Percentiles rank a stretch among this genome's conserved stretches.
Evolutionary conservation across 768 basidiomycete species (phyloP).

Genomic region (Mrakia gelida): DNA sequence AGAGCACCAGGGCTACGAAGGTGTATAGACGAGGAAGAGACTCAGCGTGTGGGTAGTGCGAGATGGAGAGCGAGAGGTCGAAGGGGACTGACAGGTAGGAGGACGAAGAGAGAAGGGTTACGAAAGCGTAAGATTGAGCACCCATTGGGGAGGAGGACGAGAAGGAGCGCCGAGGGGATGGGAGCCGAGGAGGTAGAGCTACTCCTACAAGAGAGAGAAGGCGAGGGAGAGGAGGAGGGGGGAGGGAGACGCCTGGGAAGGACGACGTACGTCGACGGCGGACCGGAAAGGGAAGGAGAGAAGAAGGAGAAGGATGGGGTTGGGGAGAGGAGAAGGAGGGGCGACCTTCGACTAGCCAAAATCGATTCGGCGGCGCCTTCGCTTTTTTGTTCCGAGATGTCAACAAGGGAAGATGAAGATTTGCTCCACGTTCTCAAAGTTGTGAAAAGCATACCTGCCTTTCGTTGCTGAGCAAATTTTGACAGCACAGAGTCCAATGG

Average conservation of each 20-base stretch:
- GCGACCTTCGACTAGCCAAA: too few relatives aligned
- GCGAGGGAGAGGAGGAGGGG: background rate
- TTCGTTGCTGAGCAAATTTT: too few relatives aligned
- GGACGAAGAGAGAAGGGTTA: conserved; percentile 87
- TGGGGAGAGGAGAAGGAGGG: background rate
- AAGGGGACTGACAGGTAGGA: conserved; percentile 57
- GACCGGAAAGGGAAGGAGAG: background rate
- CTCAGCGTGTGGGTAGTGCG: too few relatives aligned
- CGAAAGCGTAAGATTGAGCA: conserved; percentile 47
- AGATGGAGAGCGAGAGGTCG: background rate
- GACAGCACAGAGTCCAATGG: too few relatives aligned
- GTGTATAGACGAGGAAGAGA: too few relatives aligned
- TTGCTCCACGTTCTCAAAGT: too few relatives aligned
- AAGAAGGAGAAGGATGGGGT: background rate
- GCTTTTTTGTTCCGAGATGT: background rate
- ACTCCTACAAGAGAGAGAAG: too few relatives aligned
- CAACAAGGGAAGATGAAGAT: background rate
- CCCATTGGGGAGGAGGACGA: background rate
- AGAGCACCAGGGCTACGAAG: conserved; percentile 82
- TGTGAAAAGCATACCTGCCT: too few relatives aligned
- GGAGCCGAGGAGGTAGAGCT: too few relatives aligned
- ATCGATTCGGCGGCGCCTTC: too few relatives aligned
- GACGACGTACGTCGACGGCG: background rate
- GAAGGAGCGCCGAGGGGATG: background rate
- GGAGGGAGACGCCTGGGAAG: background rate